These are phyloP conservation scores for Bonia amplexicaulis DNA, from an alignment of 176 grass and related monocot species.

Conservation along the genomic window DNA sequence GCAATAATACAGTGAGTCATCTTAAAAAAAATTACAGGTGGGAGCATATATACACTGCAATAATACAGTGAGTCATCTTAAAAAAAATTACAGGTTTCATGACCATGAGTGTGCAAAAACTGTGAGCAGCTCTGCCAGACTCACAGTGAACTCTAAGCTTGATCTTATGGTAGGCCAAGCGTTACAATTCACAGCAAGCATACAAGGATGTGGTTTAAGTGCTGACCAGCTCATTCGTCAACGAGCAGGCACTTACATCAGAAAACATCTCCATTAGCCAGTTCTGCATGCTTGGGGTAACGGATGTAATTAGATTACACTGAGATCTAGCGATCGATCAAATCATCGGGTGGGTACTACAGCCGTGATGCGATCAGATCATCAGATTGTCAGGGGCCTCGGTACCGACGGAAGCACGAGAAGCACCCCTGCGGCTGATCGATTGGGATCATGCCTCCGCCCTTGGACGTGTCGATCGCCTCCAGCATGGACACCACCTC, in stretches of 20 bases:
- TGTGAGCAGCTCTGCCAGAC: neutral
- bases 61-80: constrained; percentile 4
- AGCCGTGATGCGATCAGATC: neutral
- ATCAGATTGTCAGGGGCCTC: constrained; percentile 56
- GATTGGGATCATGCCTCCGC: constrained; percentile 83
- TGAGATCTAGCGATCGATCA: constrained; percentile 21
- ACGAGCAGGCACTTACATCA: constrained; percentile 16
- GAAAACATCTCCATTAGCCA: constrained; percentile 19
- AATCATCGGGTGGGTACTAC: neutral
- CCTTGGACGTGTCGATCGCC: constrained; percentile 92
- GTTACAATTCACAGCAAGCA: neutral
- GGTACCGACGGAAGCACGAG: constrained; percentile 56
- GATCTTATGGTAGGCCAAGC: neutral
- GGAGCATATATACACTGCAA: too few relatives aligned
- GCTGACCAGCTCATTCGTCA: neutral
- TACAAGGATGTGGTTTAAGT: neutral
- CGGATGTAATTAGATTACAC: constrained; percentile 43
- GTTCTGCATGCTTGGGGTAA: neutral
- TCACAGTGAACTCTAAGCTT: constrained; percentile 9
- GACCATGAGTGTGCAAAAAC: neutral
- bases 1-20: constrained; percentile 18
- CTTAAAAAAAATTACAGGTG: neutral
- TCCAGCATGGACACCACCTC: constrained; percentile 92
- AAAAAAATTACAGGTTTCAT: neutral
- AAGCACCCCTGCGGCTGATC: constrained; percentile 81